Evolutionary conservation across 208 protist genomes (phyloP).

Genomic region (Crithidia acanthocephali): DNA sequence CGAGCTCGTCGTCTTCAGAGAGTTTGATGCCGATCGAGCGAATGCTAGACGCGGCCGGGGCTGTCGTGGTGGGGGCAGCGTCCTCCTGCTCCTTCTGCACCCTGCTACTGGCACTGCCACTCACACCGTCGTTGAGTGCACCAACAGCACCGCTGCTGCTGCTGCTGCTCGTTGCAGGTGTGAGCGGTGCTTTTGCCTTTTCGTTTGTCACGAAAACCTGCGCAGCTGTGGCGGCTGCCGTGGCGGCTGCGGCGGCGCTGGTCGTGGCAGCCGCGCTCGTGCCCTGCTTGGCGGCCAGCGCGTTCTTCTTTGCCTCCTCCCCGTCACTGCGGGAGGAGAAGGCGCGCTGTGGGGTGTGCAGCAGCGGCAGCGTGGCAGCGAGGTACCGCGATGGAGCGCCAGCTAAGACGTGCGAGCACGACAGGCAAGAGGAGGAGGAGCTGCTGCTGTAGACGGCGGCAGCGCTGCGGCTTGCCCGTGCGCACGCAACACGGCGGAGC

Average conservation of each 20-base stretch:
- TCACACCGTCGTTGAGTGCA: no score
- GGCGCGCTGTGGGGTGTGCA: constrained; percentile 1
- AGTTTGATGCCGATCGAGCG: constrained; percentile 39
- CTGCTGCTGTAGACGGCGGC: neutral
- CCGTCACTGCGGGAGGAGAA: constrained; percentile 25
- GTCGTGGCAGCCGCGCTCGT: constrained; percentile 11
- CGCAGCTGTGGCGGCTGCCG: constrained; percentile 13
- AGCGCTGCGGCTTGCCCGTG: neutral
- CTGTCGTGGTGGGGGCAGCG: neutral
- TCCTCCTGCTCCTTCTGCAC: constrained; percentile 10
- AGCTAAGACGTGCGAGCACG: neutral
- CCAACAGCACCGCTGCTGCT: no score
- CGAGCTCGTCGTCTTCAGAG: constrained; percentile 37
- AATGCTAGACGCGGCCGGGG: constrained; percentile 20
- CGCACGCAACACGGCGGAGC: constrained; percentile 28
- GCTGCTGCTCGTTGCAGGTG: neutral
- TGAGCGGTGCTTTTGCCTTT: neutral
- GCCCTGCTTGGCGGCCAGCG: neutral
- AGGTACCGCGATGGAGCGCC: neutral
- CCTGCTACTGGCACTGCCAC: neutral
- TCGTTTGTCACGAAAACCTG: constrained; percentile 24
- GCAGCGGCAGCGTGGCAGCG: neutral
- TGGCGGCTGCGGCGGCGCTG: neutral
- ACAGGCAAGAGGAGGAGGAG: neutral
- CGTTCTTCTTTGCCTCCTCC: constrained; percentile 11